phyloP scores from a whole-genome alignment of 495 filamentous ascomycete genomes.

The Neurospora tetrasperma region DNA sequence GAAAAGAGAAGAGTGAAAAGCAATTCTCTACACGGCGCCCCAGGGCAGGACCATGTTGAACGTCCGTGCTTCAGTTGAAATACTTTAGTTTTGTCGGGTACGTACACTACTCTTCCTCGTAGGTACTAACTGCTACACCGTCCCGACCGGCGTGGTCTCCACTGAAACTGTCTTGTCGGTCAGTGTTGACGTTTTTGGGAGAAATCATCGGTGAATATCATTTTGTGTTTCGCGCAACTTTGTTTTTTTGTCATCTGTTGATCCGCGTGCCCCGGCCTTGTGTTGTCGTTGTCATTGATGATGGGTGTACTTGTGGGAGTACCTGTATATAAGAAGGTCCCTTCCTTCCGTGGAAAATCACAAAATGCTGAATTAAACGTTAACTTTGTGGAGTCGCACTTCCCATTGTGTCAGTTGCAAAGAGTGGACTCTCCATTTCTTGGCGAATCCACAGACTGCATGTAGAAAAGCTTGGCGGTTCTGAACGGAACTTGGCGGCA shows the following conservation, averaged over 20 bases:
- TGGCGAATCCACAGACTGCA: background rate
- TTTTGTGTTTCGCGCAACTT: background rate
- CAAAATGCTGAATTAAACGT: background rate
- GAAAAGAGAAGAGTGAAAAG: background rate
- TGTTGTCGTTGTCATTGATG: background rate
- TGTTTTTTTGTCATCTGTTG: background rate
- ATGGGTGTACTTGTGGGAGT: background rate
- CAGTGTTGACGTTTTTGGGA: background rate
- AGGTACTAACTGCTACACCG: background rate
- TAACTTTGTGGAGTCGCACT: background rate
- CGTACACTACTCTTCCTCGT: background rate
- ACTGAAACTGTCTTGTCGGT: background rate
- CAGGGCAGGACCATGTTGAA: background rate
- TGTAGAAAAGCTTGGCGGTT: background rate
- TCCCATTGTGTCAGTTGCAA: background rate
- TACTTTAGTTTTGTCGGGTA: background rate
- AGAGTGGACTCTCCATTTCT: background rate
- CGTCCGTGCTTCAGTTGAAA: background rate
- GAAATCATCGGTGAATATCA: background rate
- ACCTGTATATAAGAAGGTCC: background rate
- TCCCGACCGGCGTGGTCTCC: background rate
- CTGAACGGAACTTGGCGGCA: background rate
- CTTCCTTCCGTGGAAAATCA: background rate
- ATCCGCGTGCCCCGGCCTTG: background rate
- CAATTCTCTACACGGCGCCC: background rate